phyloP scores from a whole-genome alignment of 2,329 filamentous ascomycete species.

The Dothistroma pini region DNA sequence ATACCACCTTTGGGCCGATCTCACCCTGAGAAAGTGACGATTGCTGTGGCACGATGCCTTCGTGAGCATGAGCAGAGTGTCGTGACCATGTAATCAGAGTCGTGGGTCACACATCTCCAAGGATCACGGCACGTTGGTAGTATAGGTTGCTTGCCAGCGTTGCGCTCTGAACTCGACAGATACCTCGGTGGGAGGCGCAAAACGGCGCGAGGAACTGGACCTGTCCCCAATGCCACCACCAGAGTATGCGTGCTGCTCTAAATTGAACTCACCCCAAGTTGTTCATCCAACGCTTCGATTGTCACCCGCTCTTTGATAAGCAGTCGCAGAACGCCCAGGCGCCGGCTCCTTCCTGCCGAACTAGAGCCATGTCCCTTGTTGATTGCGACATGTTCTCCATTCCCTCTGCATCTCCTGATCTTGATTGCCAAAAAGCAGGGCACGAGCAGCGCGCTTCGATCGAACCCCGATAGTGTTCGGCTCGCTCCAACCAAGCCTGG shows the following conservation, averaged over 20 bases:
- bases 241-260: background rate
- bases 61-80: too few species aligned
- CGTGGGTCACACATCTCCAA: background rate
- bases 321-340: background rate
- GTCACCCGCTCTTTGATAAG: background rate
- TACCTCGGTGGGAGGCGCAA: background rate
- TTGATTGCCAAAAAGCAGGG: background rate
- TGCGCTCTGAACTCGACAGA: background rate
- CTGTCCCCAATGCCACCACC: background rate
- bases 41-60: too few species aligned
- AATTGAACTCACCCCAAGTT: background rate
- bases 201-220: background rate
- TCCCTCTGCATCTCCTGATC: background rate
- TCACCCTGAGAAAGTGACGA: too few species aligned
- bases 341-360: background rate
- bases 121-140: background rate
- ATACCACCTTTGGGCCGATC: too few species aligned
- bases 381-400: background rate
- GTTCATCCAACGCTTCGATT: too few species aligned
- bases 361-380: background rate
- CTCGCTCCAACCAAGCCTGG: background rate
- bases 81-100: background rate
- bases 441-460: background rate
- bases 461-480: background rate
- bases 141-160: too few species aligned